Evolutionary conservation across 2,329 filamentous ascomycete species (phyloP), one percentile per base, ranked within the genome.

Genomic region (Dichotomopilus funicola): DNA sequence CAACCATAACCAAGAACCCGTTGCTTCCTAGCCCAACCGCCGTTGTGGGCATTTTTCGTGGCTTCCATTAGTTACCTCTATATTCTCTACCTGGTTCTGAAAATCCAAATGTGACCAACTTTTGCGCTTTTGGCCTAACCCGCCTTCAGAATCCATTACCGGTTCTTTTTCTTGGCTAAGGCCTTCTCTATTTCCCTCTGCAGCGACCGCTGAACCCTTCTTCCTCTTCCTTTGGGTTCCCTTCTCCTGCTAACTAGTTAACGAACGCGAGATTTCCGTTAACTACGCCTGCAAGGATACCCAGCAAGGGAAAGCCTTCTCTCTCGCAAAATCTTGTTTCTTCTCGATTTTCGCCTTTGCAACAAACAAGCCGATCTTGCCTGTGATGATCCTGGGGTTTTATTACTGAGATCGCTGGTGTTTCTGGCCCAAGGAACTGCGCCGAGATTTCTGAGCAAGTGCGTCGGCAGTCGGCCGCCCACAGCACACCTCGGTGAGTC

Each of bases 401-500:
- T 36, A 3, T 43, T 4, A 42, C 8, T 35, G 27, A 38, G 10
- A 10, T 36, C 27, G 31, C n/a, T 47, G 47, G 55, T 37, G 40
- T 34, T 37, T 6, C 47, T 43, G 51, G 55, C 43, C 34, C 48
- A 33, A 41, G 27, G 8, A 51, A 42, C 45, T 42, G 55, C 46
- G 34, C 55, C 42, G 12, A 46, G 55, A 47, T 37, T 27, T 27
- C 19, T 27, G 19, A 27, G 19, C 19, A 3, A 27, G 41, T 51
- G 42, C 34, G 35, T 10, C 42, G 40, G 55, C 38, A 47, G 55
- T 49, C 49, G 48, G 55, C 19, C 6, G 51, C 51, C 44, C 31
- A 5, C 38, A 35, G 27, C 40, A 51, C 51, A 54, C 48, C 56
- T 13, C 44, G 51, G 56, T 58, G 56, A 58, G 51, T 37, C 37